Base-by-base conservation (phyloP, 23 red algal species). In the Rhodosorus marinus region DNA sequence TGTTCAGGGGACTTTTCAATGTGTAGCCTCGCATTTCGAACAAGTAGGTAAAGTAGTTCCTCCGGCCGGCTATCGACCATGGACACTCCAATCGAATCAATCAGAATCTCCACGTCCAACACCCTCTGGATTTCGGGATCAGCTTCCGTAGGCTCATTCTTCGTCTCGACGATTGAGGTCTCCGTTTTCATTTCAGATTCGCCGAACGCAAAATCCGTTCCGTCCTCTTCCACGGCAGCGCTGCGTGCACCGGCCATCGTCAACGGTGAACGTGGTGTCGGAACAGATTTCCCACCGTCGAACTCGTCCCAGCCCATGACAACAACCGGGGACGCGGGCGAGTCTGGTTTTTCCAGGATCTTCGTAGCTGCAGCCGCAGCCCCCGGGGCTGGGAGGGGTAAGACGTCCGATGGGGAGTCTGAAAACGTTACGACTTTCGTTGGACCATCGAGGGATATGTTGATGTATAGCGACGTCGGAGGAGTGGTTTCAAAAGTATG, bases 361-460 rank as follows among this genome's bases (percentile, higher is more conserved):
- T n/a, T n/a, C n/a, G n/a, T n/a, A n/a, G n/a, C n/a, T n/a, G n/a
- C n/a, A n/a, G n/a, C n/a, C n/a, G n/a, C n/a, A n/a, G n/a, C n/a
- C n/a, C n/a, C n/a, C n/a, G n/a, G n/a, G n/a, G n/a, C n/a, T n/a
- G n/a, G n/a, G n/a, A n/a, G n/a, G n/a, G n/a, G n/a, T n/a, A n/a
- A n/a, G n/a, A n/a, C n/a, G n/a, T n/a, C n/a, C n/a, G n/a, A n/a
- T n/a, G n/a, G n/a, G n/a, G n/a, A n/a, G n/a, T 94, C 87, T 26
- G 28, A 66, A 30, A 94, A 79, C 0, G 76, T 94, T n/a, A 94
- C 70, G 15, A 94, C 69, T 34, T 76, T 83, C 49, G 86, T 83
- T 7, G 75, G 77, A 1, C 87, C 70, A n/a, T 83, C 67, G 8
- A 94, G 56, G 8, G 69, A 61, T 35, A 92, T 61, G 24, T 33